Base-by-base conservation (phyloP, 1,284 basidiomycete species). In the Cryptococcus sp. region DNA sequence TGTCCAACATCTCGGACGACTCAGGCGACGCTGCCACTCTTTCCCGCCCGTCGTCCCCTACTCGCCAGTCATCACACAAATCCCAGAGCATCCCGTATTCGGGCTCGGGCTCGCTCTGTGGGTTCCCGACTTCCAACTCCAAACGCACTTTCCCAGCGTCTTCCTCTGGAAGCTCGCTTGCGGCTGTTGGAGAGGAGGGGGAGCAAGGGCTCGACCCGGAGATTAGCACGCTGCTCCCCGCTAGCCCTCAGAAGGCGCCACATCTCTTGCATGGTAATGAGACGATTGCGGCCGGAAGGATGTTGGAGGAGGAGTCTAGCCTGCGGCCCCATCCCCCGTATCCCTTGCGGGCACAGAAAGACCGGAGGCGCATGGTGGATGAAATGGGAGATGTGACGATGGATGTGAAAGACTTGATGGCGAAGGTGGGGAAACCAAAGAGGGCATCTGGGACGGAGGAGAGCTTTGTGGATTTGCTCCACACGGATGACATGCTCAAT, bases 401-500 rank as follows among this genome's bases (percentile, higher is more conserved):
- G 37, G 71, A 73, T 46, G 53, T 76, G 3, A 59, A 60, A 20
- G 66, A 66, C 45, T 44, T 76, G 36, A 64, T 74, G 51, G 65
- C 63, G 12, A 61, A 55, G 21, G 58, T 69, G 33, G 50, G 46
- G 20, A 70, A 66, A 50, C 67, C 64, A 8, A 70, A 71, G 49
- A 53, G 67, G 37, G 60, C 61, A 1, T 66, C 63, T 4, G 71
- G 69, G 6, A 69, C 66, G 0, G 73, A 72, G 53, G 71, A 72
- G 50, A 73, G 70, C 52, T 69, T 75, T 55, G 61, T 70, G 39
- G 68, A 71, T 57, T 51, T 71, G n/a, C 46, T 71, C 7, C 53
- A 63, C 48, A 58, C 28, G 12, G 59, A 59, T n/a, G 59, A 63
- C 15, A 55, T 55, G 36, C 39, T 60, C 24, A 60, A 57, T 39